Percentiles rank a stretch among this genome's conserved stretches.
Evolutionary conservation across 2,329 filamentous ascomycete species (phyloP).

Genomic region (Colletotrichum endophyticum): DNA sequence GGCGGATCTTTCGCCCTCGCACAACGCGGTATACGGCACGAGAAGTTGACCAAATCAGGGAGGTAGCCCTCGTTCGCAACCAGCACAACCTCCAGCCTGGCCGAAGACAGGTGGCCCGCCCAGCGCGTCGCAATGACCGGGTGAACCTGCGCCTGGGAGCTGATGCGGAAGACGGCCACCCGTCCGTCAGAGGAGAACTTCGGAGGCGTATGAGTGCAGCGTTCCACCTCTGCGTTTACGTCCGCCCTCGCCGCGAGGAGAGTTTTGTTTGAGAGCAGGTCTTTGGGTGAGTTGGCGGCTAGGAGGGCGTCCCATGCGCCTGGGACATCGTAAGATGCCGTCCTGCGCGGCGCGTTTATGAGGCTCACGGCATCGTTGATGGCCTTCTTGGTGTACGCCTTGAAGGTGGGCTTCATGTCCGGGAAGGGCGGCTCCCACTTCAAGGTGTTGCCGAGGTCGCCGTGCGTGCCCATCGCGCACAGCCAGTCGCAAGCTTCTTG

Average conservation of each 20-base stretch:
- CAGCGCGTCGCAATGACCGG: constrained; percentile 71
- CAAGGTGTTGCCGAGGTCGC: constrained; percentile 67
- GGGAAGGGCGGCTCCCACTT: constrained; percentile 73
- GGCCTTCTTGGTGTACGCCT: constrained; percentile 63
- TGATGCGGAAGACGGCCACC: constrained; percentile 68
- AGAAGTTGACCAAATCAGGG: constrained; percentile 69
- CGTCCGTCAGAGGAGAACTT: constrained; percentile 67
- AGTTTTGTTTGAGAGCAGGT: constrained; percentile 52
- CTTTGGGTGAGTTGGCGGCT: constrained; percentile 52
- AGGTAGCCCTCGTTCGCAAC: constrained; percentile 72
- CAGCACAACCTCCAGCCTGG: constrained; percentile 66
- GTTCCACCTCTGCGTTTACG: constrained; percentile 65
- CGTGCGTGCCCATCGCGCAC: constrained; percentile 68
- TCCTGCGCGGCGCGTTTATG: constrained; percentile 69
- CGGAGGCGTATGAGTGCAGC: constrained; percentile 65
- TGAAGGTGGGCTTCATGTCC: constrained; percentile 66
- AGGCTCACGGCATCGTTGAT: constrained; percentile 68
- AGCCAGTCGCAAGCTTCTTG: constrained; percentile 60
- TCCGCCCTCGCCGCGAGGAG: constrained; percentile 61
- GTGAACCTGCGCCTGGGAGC: constrained; percentile 66
- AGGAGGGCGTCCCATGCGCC: constrained; percentile 66
- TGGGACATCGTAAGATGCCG: constrained; percentile 63
- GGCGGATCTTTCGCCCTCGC: constrained; percentile 58
- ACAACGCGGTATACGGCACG: constrained; percentile 64
- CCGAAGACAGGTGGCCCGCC: constrained; percentile 64